Conservation (phyloP, 176 grass and related monocot species). For the Musa troglodytarum region DNA sequence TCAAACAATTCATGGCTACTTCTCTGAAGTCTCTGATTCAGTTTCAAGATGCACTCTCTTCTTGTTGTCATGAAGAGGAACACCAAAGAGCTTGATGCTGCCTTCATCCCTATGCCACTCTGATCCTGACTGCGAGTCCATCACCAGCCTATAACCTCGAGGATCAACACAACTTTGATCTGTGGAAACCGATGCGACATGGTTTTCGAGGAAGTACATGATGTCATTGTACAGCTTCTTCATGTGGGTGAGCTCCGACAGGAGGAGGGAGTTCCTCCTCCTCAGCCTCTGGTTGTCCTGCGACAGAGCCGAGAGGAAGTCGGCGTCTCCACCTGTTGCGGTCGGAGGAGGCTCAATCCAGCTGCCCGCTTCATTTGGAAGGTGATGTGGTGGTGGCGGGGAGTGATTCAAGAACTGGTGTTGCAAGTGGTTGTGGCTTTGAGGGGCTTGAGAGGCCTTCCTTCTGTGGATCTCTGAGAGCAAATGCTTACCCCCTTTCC, state of each 20-base stretch:
- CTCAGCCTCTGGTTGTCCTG: conserved; percentile 81
- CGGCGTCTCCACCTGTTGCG: not conserved
- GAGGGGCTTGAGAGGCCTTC: conserved; percentile 49
- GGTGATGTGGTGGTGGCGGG: conserved; percentile 24
- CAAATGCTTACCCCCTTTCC: conserved; percentile 80
- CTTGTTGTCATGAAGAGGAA: conserved; percentile 64
- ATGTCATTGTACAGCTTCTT: conserved; percentile 97
- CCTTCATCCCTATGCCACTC: conserved; percentile 19
- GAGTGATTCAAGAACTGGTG: conserved; percentile 26
- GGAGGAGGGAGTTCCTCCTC: conserved; percentile 66
- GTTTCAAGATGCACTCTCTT: conserved; percentile 21
- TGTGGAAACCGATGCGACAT: conserved; percentile 43
- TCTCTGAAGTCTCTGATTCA: not conserved
- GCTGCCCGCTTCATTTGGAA: conserved; percentile 29
- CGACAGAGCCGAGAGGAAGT: conserved; percentile 64
- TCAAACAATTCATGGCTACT: not conserved
- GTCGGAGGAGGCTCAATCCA: conserved; percentile 8
- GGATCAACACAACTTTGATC: conserved; percentile 24
- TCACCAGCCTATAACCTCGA: conserved; percentile 28
- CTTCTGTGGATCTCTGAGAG: conserved; percentile 82
- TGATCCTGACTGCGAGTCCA: conserved; percentile 28
- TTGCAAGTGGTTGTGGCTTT: conserved; percentile 4
- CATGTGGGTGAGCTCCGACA: conserved; percentile 85
- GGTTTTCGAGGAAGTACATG: conserved; percentile 88
- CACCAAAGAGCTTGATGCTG: conserved; percentile 90